phyloP scores from a whole-genome alignment of 257 asterid species.

The Cordia subcordata region DNA sequence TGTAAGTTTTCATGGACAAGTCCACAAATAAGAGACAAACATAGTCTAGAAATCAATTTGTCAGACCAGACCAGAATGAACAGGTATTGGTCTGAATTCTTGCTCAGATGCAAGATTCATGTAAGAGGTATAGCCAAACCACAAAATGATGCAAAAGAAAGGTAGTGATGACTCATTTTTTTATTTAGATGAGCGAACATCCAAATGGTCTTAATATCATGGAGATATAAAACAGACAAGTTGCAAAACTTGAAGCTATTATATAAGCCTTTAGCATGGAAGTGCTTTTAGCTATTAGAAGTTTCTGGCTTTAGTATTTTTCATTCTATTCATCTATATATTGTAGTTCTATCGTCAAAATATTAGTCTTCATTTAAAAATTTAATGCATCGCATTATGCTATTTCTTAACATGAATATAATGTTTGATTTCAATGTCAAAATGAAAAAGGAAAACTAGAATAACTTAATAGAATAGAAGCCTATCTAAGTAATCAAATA shows the following conservation, averaged over 20 bases:
- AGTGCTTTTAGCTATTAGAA: no score
- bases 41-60: not conserved
- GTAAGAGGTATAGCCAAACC: not conserved
- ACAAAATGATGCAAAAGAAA: not conserved
- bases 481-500: no score
- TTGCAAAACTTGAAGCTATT: constrained; percentile 6
- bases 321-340: no score
- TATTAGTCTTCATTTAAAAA: no score
- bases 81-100: not conserved
- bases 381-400: no score
- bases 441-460: no score
- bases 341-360: no score
- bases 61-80: not conserved
- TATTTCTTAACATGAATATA: no score
- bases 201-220: not conserved
- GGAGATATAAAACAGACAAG: constrained; percentile 10
- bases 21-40: not conserved
- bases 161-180: not conserved
- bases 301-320: no score
- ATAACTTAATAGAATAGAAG: no score
- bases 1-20: not conserved
- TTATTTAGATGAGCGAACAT: not conserved
- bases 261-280: not conserved
- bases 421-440: no score
- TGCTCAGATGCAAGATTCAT: not conserved